A percentile compares a stretch with the other conserved stretches of the same genome.
Evolutionary conservation across 306 rosid genomes (phyloP).

Genomic region (Hylodesmum podocarpum): DNA sequence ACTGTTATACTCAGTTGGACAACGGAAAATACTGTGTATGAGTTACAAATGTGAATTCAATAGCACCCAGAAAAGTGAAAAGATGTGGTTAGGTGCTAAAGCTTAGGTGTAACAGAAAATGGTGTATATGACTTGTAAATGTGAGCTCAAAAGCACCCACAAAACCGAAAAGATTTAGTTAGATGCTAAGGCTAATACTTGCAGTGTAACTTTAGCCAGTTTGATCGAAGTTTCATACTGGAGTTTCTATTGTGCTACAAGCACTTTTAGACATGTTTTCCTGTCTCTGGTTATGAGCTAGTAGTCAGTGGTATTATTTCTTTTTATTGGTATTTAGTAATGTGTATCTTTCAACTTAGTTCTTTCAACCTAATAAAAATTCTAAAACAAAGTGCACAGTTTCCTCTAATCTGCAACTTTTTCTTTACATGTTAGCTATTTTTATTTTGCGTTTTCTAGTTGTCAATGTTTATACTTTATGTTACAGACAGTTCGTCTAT

Average conservation of each 20-base stretch:
- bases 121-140: background rate
- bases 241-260: background rate
- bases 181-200: background rate
- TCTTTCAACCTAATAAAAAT: background rate
- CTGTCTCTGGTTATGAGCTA: background rate
- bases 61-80: conserved; percentile 1
- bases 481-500: conserved; percentile 87
- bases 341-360: background rate
- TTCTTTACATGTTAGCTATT: background rate
- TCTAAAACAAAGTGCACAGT: background rate
- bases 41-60: background rate
- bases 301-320: too few relatives aligned
- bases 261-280: background rate
- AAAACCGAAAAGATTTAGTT: conserved; percentile 2
- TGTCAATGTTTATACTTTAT: conserved; percentile 8
- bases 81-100: background rate
- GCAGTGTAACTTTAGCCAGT: background rate
- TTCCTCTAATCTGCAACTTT: background rate
- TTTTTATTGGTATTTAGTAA: too few relatives aligned
- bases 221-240: background rate
- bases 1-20: background rate
- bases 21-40: background rate
- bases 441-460: background rate
- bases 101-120: background rate
- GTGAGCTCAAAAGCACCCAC: background rate